phyloP scores from a whole-genome alignment of 148 eudicot species.

The Hydrangea macrophylla region DNA sequence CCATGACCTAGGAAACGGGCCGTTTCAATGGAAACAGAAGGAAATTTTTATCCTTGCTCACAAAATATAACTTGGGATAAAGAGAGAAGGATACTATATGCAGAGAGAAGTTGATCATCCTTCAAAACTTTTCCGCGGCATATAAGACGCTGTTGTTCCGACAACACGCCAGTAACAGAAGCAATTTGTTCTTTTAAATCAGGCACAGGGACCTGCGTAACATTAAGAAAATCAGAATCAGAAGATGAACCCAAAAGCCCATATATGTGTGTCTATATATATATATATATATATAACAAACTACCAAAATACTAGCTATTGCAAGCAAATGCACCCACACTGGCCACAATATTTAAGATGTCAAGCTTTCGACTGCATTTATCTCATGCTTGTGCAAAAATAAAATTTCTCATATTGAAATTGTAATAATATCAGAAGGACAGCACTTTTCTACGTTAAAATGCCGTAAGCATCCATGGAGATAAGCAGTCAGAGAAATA shows the following conservation, averaged over 20 bases:
- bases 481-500: neutral
- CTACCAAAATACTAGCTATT: neutral
- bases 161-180: constrained; percentile 49
- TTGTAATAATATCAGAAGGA: neutral
- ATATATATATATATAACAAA: no score
- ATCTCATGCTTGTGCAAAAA: neutral
- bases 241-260: neutral
- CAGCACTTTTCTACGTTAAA: neutral
- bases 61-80: neutral
- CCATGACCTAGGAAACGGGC: no score
- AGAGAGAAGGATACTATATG: constrained; percentile 42
- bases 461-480: neutral
- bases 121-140: constrained; percentile 58
- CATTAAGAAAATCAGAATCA: constrained; percentile 1
- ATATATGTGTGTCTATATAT: neutral
- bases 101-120: constrained; percentile 56
- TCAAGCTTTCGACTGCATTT: neutral
- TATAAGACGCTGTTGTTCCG: constrained; percentile 51
- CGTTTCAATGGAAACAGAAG: no score
- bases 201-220: constrained; percentile 46
- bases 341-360: neutral
- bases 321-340: neutral
- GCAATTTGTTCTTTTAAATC: constrained; percentile 48
- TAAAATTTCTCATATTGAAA: neutral
- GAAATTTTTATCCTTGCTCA: no score